Evolutionary conservation across 1,139 yeast genomes (phyloP).

Genomic region (Lipomyces yarrowii): DNA sequence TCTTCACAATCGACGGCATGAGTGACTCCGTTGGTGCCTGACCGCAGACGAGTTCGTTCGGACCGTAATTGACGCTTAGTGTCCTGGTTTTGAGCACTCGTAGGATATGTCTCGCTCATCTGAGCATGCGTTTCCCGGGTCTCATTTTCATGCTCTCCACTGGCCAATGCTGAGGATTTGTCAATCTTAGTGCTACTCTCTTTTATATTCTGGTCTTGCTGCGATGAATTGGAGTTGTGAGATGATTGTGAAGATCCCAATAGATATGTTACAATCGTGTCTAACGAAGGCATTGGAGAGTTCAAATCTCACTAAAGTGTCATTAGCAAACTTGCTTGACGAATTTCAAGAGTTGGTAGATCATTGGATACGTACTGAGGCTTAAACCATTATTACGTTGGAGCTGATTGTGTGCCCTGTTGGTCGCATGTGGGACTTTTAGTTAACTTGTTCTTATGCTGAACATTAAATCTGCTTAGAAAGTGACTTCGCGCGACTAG

Average conservation of each 20-base stretch:
- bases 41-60: background rate
- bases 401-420: background rate
- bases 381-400: background rate
- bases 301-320: background rate
- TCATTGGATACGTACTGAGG: background rate
- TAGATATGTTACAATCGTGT: constrained; percentile 15
- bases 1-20: background rate
- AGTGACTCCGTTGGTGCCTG: background rate
- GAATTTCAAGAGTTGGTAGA: background rate
- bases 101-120: background rate
- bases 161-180: background rate
- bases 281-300: constrained; percentile 18
- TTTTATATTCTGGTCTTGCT: background rate
- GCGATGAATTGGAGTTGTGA: background rate
- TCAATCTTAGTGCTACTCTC: background rate
- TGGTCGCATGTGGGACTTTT: no score
- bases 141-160: background rate
- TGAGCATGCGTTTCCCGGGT: background rate
- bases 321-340: background rate
- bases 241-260: constrained; percentile 12
- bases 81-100: background rate
- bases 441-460: background rate
- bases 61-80: constrained; percentile 9
- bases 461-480: no score
- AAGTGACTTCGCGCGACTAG: background rate